Percentiles rank a stretch among this genome's conserved stretches.
Evolutionary conservation across 2,329 filamentous ascomycete species (phyloP).

Genomic region (Pseudopyrenochaeta lycopersici): DNA sequence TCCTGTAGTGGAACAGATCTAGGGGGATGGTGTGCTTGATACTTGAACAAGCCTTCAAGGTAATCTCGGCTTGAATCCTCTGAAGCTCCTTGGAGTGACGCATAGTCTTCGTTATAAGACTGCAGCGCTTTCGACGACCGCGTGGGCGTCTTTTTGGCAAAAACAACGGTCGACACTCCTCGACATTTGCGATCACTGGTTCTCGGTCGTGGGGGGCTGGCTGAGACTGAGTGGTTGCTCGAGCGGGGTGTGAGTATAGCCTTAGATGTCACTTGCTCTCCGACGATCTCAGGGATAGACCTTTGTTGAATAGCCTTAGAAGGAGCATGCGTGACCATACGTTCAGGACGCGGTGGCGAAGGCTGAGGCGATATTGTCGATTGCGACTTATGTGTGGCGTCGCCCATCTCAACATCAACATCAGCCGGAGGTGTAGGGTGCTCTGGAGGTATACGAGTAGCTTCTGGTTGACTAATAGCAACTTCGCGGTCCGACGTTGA

Average conservation of each 20-base stretch:
- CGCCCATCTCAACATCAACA: slow-evolving; percentile 44
- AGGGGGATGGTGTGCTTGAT: slow-evolving; percentile 65
- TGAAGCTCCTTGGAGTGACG: slow-evolving; percentile 56
- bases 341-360: slow-evolving; percentile 49
- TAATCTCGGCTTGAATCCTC: slow-evolving; percentile 64
- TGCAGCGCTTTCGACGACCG: slow-evolving; percentile 42
- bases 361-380: slow-evolving; percentile 32
- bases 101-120: slow-evolving; percentile 50
- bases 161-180: slow-evolving; percentile 78
- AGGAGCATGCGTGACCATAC: slow-evolving; percentile 74
- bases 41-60: slow-evolving; percentile 68
- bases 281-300: slow-evolving; percentile 76
- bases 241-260: slow-evolving; percentile 52
- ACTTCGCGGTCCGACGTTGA: slow-evolving; percentile 32
- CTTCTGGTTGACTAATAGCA: slow-evolving; percentile 25
- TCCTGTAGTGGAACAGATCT: slow-evolving; percentile 67
- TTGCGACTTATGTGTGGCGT: slow-evolving; percentile 26
- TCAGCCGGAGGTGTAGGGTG: slow-evolving; percentile 50
- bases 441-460: slow-evolving; percentile 21
- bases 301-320: slow-evolving; percentile 76
- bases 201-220: slow-evolving; percentile 34
- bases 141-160: slow-evolving; percentile 68
- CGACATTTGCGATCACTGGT: slow-evolving; percentile 57
- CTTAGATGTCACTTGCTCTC: slow-evolving; percentile 62
- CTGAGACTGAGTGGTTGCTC: slow-evolving; percentile 35